phyloP scores from a whole-genome alignment of 1,139 yeast genomes.

The Scheffersomyces quercinus region DNA sequence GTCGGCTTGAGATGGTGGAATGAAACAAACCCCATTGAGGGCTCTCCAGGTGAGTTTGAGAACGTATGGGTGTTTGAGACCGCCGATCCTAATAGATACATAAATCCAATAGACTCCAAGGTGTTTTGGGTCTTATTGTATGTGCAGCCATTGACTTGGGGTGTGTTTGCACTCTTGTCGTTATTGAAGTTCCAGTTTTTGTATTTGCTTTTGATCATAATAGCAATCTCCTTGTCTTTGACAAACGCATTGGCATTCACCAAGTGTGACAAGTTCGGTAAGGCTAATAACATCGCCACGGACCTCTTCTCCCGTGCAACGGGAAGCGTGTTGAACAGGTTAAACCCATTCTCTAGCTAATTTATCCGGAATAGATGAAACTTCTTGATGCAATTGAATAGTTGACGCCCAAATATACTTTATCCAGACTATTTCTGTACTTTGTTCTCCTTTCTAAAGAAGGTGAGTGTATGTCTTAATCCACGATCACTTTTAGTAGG shows the following conservation, averaged over 20 bases:
- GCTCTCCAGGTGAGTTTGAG: slow-evolving; percentile 52
- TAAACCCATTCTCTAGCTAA: slow-evolving; percentile 44
- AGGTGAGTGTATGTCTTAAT: not conserved
- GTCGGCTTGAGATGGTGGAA: slow-evolving; percentile 98
- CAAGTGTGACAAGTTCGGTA: slow-evolving; percentile 85
- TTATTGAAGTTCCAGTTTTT: slow-evolving; percentile 74
- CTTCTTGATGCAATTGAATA: too few species aligned
- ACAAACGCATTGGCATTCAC: slow-evolving; percentile 90
- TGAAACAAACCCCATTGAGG: slow-evolving; percentile 48
- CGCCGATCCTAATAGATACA: slow-evolving; percentile 76
- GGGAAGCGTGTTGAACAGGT: slow-evolving; percentile 45
- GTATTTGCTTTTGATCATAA: slow-evolving; percentile 62
- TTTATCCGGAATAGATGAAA: not conserved
- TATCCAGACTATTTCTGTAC: too few species aligned
- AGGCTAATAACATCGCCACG: slow-evolving; percentile 63
- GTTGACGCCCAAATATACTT: too few species aligned
- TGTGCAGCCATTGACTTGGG: slow-evolving; percentile 75
- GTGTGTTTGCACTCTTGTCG: slow-evolving; percentile 70
- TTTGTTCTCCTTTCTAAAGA: not conserved
- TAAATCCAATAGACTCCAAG: slow-evolving; percentile 89
- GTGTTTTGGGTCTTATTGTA: slow-evolving; percentile 85
- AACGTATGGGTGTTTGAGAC: slow-evolving; percentile 89
- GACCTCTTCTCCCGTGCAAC: slow-evolving; percentile 53
- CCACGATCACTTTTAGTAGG: not conserved
- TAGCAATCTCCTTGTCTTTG: slow-evolving; percentile 69